Conservation (phyloP, 495 filamentous ascomycete species). For the Chaetomium fimeti region DNA sequence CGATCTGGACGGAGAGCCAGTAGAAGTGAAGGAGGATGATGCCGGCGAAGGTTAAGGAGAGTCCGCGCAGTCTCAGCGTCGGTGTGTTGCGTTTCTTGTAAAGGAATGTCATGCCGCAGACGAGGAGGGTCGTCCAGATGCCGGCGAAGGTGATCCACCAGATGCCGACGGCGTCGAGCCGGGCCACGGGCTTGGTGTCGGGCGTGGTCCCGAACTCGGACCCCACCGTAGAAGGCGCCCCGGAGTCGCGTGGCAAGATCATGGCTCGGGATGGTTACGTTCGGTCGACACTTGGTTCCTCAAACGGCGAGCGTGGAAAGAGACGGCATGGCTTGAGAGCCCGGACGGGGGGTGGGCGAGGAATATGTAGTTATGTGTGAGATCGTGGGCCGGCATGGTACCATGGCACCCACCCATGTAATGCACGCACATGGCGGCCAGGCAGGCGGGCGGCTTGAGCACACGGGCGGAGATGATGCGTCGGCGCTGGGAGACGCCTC, state of each 20-base stretch:
- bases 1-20: slow-evolving; percentile 57
- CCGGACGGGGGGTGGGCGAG: not conserved
- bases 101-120: slow-evolving; percentile 54
- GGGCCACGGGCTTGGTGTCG: slow-evolving; percentile 29
- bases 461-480: slow-evolving; percentile 1
- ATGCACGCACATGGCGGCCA: not conserved
- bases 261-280: slow-evolving; percentile 22
- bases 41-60: slow-evolving; percentile 58
- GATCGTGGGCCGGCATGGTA: not conserved
- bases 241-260: slow-evolving; percentile 27
- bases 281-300: not conserved
- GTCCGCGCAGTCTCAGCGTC: slow-evolving; percentile 61
- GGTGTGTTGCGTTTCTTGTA: slow-evolving; percentile 55
- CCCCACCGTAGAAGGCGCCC: slow-evolving; percentile 23
- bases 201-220: slow-evolving; percentile 38
- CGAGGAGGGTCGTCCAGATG: slow-evolving; percentile 57
- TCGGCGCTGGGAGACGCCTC: not conserved
- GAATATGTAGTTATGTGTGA: not conserved
- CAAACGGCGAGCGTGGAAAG: slow-evolving; percentile 6
- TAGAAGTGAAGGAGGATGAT: slow-evolving; percentile 65
- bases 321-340: not conserved
- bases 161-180: slow-evolving; percentile 33
- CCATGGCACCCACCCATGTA: not conserved
- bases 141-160: slow-evolving; percentile 41
- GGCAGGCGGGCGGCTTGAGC: not conserved